phyloP scores from a whole-genome alignment of 2,329 filamentous ascomycete species.

The Alternaria sp. region DNA sequence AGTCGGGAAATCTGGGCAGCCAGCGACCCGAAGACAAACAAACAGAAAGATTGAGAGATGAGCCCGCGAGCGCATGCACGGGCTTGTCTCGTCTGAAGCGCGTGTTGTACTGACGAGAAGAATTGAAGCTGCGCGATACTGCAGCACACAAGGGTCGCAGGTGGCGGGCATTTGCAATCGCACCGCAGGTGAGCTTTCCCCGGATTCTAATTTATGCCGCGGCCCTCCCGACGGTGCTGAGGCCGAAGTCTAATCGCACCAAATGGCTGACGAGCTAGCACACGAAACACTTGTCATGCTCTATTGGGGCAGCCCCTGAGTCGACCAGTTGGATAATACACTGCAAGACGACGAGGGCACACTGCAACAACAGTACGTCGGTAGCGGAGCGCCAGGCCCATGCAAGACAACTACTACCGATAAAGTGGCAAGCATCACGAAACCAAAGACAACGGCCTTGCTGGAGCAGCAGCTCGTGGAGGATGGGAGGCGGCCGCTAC shows the following conservation, averaged over 20 bases:
- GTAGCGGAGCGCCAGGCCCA: constrained; percentile 2
- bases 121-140: background rate
- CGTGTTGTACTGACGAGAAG: constrained; percentile 2
- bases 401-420: constrained; percentile 1
- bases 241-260: constrained; percentile 25
- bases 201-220: constrained; percentile 38
- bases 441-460: constrained; percentile 35
- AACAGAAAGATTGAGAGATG: constrained; percentile 26
- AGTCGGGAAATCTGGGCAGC: constrained; percentile 15
- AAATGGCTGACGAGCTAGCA: constrained; percentile 31
- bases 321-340: constrained; percentile 20
- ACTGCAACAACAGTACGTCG: constrained; percentile 5
- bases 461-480: constrained; percentile 25
- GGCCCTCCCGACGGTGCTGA: constrained; percentile 36
- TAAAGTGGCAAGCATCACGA: constrained; percentile 35
- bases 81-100: constrained; percentile 45
- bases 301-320: constrained; percentile 41
- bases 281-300: constrained; percentile 44
- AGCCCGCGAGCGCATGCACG: constrained; percentile 15
- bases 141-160: background rate
- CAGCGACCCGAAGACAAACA: constrained; percentile 31
- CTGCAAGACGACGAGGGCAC: constrained; percentile 16
- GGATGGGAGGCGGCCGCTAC: constrained; percentile 29
- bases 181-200: constrained; percentile 36
- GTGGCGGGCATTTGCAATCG: background rate